Evolutionary conservation across 2,329 filamentous ascomycete genomes (phyloP), one percentile per base, ranked within the genome.

Genomic region (Epichloe aotearoae): DNA sequence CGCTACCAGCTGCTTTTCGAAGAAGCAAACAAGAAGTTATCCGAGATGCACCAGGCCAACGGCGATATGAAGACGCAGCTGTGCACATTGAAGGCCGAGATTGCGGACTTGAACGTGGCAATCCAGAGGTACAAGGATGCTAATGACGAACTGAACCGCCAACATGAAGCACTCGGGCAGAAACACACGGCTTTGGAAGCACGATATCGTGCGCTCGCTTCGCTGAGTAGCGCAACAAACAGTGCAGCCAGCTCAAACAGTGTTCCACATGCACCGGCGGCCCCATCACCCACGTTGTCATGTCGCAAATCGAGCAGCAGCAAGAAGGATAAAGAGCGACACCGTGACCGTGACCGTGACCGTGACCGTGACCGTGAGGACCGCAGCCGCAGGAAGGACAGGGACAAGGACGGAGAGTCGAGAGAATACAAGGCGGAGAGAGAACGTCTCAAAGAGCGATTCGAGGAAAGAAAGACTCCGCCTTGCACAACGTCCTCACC

Each of bases 361-460:
- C 55, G 57, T 36, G 56, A 55, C 53, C 61, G 57, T 36, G 56
- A 55, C 53, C 61, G 62, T 53, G 58, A 62, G 43, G 60, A 64
- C 47, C 54, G 58, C 38, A 53, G 54, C 20, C 51, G 50, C 26
- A 51, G 45, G n/a, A 49, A 47, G 48, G 57, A 56, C 17, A 63
- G 60, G 52, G 58, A 45, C 11, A 37, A 30, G 26, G 26, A 30
- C 26, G 26, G 45, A 26, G 42, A 47, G 45, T 19, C 14, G 15
- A 51, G 20, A 59, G 46, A 60, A 54, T 49, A 56, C 58, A 50
- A 61, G 50, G 61, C 58, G 33, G 63, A 65, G 48, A 66, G 66
- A 56, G 64, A 66, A 45, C 66, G 67, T 15, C 61, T 70, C 49
- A 64, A 63, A 33, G 60, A 60, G 50, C 65, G 67, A 30, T 69